A percentile compares a stretch with the other conserved stretches of the same genome.
Conservation (phyloP, 2,329 filamentous ascomycete genomes). For the Mycogone perniciosa region DNA sequence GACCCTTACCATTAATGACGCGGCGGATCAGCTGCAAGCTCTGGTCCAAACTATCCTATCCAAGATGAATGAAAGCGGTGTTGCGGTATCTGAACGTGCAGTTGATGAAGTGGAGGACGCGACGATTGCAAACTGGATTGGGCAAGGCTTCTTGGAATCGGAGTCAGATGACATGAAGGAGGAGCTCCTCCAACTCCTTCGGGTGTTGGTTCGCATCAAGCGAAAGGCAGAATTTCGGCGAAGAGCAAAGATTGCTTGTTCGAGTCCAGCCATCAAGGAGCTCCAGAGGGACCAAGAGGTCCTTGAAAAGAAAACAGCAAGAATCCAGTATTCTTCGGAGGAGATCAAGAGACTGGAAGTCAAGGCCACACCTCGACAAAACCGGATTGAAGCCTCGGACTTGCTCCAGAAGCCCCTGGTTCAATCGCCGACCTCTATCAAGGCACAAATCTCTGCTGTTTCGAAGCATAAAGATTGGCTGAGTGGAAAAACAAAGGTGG, state of each 20-base stretch:
- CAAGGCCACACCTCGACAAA: slow-evolving; percentile 1
- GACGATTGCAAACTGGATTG: slow-evolving; percentile 21
- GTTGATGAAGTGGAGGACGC: slow-evolving; percentile 21
- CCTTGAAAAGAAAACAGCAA: slow-evolving; percentile 2
- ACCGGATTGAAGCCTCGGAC: slow-evolving; percentile 5
- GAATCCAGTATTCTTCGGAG: slow-evolving; percentile 14
- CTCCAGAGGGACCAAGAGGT: background rate
- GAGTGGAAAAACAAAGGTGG: background rate
- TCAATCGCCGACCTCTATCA: background rate
- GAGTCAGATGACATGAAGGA: slow-evolving; percentile 19
- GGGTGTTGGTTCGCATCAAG: slow-evolving; percentile 18
- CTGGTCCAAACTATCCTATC: slow-evolving; percentile 16
- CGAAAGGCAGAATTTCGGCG: slow-evolving; percentile 14
- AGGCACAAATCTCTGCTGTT: background rate
- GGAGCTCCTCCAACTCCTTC: slow-evolving; percentile 17
- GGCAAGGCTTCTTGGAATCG: slow-evolving; percentile 19
- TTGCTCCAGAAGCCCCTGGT: background rate
- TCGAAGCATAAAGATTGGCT: slow-evolving; percentile 2
- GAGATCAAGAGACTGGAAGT: slow-evolving; percentile 10
- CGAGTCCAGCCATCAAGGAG: slow-evolving; percentile 6
- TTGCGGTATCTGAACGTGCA: slow-evolving; percentile 7
- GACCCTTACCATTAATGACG: slow-evolving; percentile 9
- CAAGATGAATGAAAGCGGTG: slow-evolving; percentile 11
- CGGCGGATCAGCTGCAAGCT: slow-evolving; percentile 14
- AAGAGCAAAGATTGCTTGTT: background rate